Evolutionary conservation across 352 stramenopile species (phyloP).

Genomic region (Phytophthora tentaculata): DNA sequence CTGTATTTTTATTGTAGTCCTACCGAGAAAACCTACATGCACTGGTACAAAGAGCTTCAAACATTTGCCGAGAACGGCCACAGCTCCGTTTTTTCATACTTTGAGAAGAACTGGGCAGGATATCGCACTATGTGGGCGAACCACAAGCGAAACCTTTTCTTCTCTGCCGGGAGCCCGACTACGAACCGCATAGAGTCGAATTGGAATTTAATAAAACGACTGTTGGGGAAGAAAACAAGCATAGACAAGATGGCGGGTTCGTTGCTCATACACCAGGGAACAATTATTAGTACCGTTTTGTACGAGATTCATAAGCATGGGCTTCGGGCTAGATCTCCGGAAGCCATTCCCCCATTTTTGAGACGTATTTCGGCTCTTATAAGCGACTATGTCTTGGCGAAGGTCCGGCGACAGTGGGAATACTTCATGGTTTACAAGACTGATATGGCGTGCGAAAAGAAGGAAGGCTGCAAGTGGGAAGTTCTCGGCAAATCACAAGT

Average conservation of each 20-base stretch:
- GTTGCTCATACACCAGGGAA: not conserved
- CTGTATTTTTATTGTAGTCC: not conserved
- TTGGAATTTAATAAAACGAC: not conserved
- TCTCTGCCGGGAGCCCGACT: not conserved
- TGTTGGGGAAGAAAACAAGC: not conserved
- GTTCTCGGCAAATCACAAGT: not conserved
- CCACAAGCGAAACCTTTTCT: not conserved
- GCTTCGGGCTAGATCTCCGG: not conserved
- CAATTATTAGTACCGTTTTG: not conserved
- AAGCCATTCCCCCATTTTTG: not conserved
- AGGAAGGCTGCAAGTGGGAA: not conserved
- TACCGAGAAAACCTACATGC: not conserved
- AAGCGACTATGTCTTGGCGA: not conserved
- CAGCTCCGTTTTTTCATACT: not conserved
- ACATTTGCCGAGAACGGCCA: not conserved
- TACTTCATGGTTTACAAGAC: not conserved
- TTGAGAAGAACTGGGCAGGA: not conserved
- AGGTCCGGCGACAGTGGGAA: not conserved
- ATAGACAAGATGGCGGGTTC: not conserved
- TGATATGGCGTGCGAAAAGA: not conserved
- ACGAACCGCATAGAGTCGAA: not conserved
- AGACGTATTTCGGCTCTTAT: not conserved
- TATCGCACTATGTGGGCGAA: not conserved
- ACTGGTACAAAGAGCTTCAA: not conserved
- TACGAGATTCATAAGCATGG: not conserved